phyloP scores from a whole-genome alignment of 129 eudicot species.

The Chrysanthemum lavandulifolium region DNA sequence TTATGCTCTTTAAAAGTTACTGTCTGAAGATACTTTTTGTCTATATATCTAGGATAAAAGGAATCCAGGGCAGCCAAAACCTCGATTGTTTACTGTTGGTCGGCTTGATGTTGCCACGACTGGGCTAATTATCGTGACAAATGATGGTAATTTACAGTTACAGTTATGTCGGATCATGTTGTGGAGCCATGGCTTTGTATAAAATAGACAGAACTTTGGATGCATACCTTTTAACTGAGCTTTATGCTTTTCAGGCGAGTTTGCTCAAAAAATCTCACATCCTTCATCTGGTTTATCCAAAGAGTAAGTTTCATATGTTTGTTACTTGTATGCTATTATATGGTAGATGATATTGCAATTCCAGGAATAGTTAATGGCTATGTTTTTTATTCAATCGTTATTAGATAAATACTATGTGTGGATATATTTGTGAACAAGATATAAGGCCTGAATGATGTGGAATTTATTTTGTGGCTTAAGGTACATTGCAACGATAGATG shows the following conservation, averaged over 20 bases:
- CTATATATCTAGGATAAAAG: conserved; percentile 41
- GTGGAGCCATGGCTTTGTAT: neutral
- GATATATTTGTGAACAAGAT: neutral
- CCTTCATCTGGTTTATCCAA: conserved; percentile 89
- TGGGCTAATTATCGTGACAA: conserved; percentile 90
- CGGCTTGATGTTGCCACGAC: conserved; percentile 93
- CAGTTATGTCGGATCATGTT: conserved; percentile 8
- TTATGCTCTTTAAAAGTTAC: too few species aligned
- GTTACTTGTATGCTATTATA: conserved; percentile 1
- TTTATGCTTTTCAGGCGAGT: conserved; percentile 60
- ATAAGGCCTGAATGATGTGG: conserved; percentile 13
- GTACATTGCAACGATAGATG: conserved; percentile 87
- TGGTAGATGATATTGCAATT: neutral
- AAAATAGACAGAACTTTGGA: too few species aligned
- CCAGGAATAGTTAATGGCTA: neutral
- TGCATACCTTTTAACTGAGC: neutral
- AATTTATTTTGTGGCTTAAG: conserved; percentile 41
- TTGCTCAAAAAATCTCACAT: conserved; percentile 86
- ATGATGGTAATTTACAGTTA: conserved; percentile 60
- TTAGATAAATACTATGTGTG: too few species aligned
- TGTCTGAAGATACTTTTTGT: too few species aligned
- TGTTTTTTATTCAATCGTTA: neutral
- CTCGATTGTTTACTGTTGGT: conserved; percentile 88
- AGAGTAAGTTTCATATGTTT: conserved; percentile 61
- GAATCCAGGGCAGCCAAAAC: conserved; percentile 75